Conservation (phyloP, 2,329 filamentous ascomycete species). For the Phialophora macrospora region DNA sequence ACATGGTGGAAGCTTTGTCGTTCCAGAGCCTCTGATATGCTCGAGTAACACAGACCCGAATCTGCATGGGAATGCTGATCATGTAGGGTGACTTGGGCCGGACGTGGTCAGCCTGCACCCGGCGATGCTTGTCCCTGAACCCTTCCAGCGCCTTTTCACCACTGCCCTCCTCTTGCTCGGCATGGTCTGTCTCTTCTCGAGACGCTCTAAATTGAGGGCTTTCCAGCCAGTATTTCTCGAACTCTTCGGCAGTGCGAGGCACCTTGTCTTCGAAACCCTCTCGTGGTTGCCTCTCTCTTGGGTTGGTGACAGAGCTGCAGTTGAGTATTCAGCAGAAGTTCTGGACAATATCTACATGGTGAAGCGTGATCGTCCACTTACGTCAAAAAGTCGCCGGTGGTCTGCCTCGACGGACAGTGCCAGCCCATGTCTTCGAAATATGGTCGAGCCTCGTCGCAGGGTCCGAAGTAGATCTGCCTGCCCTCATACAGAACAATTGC, state of each 20-base stretch:
- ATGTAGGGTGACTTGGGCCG: slow-evolving; percentile 64
- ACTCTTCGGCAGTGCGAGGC: slow-evolving; percentile 63
- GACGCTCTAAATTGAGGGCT: slow-evolving; percentile 61
- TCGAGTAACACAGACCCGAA: slow-evolving; percentile 60
- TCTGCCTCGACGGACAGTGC: slow-evolving; percentile 65
- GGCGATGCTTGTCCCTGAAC: slow-evolving; percentile 56
- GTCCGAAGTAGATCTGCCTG: slow-evolving; percentile 69
- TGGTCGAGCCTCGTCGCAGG: slow-evolving; percentile 61
- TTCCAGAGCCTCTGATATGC: slow-evolving; percentile 71
- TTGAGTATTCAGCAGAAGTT: not conserved
- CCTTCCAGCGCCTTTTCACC: slow-evolving; percentile 62
- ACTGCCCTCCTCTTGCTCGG: slow-evolving; percentile 58
- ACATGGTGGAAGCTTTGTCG: slow-evolving; percentile 59
- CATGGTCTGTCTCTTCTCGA: slow-evolving; percentile 58
- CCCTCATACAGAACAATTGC: slow-evolving; percentile 71
- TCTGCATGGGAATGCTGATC: slow-evolving; percentile 59
- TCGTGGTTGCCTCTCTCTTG: slow-evolving; percentile 53
- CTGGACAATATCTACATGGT: not conserved
- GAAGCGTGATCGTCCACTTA: slow-evolving; percentile 54
- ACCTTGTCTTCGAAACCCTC: slow-evolving; percentile 52
- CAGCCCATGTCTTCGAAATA: slow-evolving; percentile 72
- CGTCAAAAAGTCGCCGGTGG: slow-evolving; percentile 69
- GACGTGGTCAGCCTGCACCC: slow-evolving; percentile 54
- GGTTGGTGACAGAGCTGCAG: slow-evolving; percentile 63
- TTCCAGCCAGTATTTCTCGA: slow-evolving; percentile 62